Percentiles rank a stretch among this genome's conserved stretches.
Evolutionary conservation across 106 monocot genomes (phyloP).

Genomic region (Triglochin maritima): DNA sequence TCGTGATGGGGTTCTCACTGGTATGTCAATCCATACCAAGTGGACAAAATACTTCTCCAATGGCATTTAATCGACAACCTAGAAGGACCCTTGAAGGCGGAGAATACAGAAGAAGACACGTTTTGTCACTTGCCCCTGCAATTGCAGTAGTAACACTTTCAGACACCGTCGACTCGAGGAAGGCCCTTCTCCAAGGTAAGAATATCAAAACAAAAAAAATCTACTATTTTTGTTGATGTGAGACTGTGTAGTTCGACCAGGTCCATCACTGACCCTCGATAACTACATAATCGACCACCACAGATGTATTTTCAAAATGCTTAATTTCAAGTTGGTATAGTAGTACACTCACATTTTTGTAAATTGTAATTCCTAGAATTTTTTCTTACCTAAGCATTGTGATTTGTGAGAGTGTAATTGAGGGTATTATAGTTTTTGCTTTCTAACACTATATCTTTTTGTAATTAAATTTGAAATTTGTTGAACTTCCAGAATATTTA

Average conservation of each 20-base stretch:
- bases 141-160: constrained; percentile 20
- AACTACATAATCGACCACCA: too few species aligned
- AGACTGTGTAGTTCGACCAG: too few species aligned
- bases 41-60: background rate
- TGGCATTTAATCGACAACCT: background rate
- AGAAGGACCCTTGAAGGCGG: background rate
- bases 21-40: background rate
- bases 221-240: too few species aligned
- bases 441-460: background rate
- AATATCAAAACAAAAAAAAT: background rate
- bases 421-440: background rate
- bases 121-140: constrained; percentile 22
- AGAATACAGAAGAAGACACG: constrained; percentile 30
- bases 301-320: too few species aligned
- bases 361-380: background rate
- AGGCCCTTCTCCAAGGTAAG: constrained; percentile 52
- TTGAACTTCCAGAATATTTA: constrained; percentile 34
- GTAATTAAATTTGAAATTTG: background rate
- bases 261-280: too few species aligned
- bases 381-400: background rate
- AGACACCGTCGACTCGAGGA: constrained; percentile 37
- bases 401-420: background rate
- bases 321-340: too few species aligned
- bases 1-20: constrained; percentile 5
- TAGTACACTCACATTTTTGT: too few species aligned